Evolutionary conservation across 305 asterid species (phyloP).

Genomic region (Euphrasia arctica): DNA sequence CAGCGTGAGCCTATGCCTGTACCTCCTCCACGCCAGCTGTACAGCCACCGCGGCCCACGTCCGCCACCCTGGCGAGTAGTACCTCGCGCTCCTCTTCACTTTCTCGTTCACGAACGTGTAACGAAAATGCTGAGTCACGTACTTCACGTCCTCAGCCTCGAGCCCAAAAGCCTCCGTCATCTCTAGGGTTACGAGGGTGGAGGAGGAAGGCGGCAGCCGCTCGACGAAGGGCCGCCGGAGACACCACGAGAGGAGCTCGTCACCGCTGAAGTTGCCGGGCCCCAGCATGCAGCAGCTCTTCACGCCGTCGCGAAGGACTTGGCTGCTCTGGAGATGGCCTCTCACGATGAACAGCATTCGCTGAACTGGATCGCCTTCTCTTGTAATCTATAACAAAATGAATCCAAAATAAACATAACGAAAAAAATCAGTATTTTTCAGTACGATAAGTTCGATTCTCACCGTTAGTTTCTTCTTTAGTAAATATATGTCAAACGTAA

Average conservation of each 20-base stretch:
- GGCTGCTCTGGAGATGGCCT: conserved; percentile 99
- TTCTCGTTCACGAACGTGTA: conserved; percentile 90
- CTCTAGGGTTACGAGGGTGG: conserved; percentile 66
- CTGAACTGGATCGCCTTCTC: conserved; percentile 96
- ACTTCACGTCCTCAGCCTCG: conserved; percentile 90
- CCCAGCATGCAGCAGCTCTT: conserved; percentile 95
- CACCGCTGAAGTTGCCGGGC: conserved; percentile 96
- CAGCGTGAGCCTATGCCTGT: conserved; percentile 65
- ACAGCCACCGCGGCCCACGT: conserved; percentile 98
- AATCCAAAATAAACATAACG: no score
- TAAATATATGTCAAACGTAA: no score
- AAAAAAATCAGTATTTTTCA: no score
- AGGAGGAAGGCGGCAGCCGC: conserved; percentile 84
- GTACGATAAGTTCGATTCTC: no score
- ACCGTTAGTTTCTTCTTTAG: no score
- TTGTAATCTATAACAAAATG: conserved; percentile 39
- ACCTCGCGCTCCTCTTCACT: conserved; percentile 86
- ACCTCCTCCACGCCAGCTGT: conserved; percentile 94
- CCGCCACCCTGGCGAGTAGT: conserved; percentile 98
- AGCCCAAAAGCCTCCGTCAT: conserved; percentile 92
- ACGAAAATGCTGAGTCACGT: conserved; percentile 89
- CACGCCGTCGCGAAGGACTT: conserved; percentile 76
- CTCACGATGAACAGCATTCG: conserved; percentile 90
- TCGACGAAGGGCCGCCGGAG: conserved; percentile 89
- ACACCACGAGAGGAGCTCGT: conserved; percentile 96